Evolutionary conservation across 2,329 filamentous ascomycete genomes (phyloP), one percentile per base, ranked within the genome.

Genomic region (Aureobasidium sp.): DNA sequence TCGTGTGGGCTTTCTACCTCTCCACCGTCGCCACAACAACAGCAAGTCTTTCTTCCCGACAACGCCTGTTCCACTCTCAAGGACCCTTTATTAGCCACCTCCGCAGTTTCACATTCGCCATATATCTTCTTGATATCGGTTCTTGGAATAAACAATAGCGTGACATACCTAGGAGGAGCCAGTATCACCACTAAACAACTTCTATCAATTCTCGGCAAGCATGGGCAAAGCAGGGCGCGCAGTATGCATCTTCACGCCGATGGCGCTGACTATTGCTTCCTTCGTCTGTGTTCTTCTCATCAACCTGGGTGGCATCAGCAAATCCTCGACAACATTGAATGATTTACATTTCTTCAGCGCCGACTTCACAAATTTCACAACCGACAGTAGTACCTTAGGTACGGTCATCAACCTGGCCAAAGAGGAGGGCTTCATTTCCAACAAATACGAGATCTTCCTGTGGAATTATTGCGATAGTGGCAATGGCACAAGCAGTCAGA

Each of bases 161-260:
- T 9, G 6, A 9, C 23, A 27, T 5, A 56, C 52, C 26, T 56
- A 56, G 15, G 26, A 56, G 5, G 27, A 3, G 32, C 51, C 8
- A 20, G 6, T 26, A 52, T 51, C 48, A 36, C 23, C 48, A 48
- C 46, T n/a, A 32, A 51, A 51, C n/a, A 51, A 23, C 48, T 32
- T 23, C 3, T 20, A 32, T 27, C 52, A 42, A 12, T 26, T 34
- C 23, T 20, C 32, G 36, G 51, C 50, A 62, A 79, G 65, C 37
- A 89, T 89, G 87, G 86, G 85, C 66, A 86, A 87, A 77, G 81
- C 84, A 71, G 92, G 90, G 68, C 85, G 93, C 72, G 85, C 93
- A 70, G 79, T 89, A 74, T 97, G 91, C 78, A 94, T 97, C 77
- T 84, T 89, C 76, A 80, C 91, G 79, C 93, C 93, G 64, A 91